phyloP scores from a whole-genome alignment of 495 filamentous ascomycete species.

The Xylaria flabelliformis region DNA sequence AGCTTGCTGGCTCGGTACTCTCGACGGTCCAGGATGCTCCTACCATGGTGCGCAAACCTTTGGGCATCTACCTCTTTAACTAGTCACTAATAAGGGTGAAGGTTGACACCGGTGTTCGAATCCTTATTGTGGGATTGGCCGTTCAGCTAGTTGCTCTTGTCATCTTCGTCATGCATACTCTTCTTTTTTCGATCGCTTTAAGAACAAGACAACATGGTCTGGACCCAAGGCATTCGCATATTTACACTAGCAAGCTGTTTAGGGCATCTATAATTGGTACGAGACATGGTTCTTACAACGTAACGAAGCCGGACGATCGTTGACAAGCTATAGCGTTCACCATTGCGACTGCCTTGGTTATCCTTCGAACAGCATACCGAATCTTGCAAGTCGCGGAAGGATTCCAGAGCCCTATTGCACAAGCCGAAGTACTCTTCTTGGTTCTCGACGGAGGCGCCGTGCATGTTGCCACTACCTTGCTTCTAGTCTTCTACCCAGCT shows the following conservation, averaged over 20 bases:
- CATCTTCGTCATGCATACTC: conserved; percentile 37
- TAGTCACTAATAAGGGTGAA: conserved; percentile 34
- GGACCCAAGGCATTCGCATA: conserved; percentile 38
- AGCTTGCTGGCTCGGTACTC: conserved; percentile 43
- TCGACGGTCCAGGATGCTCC: conserved; percentile 27
- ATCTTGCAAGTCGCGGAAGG: conserved; percentile 36
- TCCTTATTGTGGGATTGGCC: conserved; percentile 46
- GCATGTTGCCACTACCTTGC: conserved; percentile 40
- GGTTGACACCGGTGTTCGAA: conserved; percentile 39
- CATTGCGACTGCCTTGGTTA: conserved; percentile 38
- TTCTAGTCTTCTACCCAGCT: conserved; percentile 39
- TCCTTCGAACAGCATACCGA: conserved; percentile 45
- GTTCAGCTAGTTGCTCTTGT: conserved; percentile 45
- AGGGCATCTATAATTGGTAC: conserved; percentile 45
- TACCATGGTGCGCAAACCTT: conserved; percentile 28
- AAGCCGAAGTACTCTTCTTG: conserved; percentile 36
- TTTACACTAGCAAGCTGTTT: conserved; percentile 46
- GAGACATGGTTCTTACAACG: conserved; percentile 14
- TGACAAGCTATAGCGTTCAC: conserved; percentile 36
- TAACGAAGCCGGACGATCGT: conserved; percentile 25
- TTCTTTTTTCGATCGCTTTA: conserved; percentile 43
- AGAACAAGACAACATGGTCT: conserved; percentile 40
- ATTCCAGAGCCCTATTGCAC: conserved; percentile 32
- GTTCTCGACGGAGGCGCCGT: conserved; percentile 49
- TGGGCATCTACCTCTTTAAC: background rate